Conservation (phyloP, 805 yeast species). For the Diddensiella transvaalensis region DNA sequence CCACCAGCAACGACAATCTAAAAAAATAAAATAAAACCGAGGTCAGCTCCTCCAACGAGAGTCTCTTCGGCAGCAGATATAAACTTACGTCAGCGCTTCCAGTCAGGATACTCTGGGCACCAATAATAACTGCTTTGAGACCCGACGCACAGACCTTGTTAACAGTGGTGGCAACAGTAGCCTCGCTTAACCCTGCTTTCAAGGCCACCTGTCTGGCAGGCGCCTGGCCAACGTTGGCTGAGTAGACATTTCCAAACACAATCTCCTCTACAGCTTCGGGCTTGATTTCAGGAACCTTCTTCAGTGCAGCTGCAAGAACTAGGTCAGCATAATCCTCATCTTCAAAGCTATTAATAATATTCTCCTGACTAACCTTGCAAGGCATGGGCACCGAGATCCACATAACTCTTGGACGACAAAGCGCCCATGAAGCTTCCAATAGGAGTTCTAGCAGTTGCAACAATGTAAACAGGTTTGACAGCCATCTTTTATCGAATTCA, state of each 20-base stretch:
- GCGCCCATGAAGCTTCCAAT: constrained; percentile 91
- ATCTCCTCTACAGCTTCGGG: constrained; percentile 82
- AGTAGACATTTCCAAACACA: constrained; percentile 86
- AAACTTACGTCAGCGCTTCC: constrained; percentile 66
- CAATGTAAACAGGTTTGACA: constrained; percentile 66
- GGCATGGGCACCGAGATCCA: constrained; percentile 89
- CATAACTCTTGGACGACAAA: constrained; percentile 67
- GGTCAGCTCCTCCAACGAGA: background rate
- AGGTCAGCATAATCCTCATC: too few relatives aligned
- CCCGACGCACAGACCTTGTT: constrained; percentile 99
- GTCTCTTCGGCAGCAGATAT: background rate
- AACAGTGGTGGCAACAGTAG: constrained; percentile 81
- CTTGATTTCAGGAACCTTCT: constrained; percentile 60
- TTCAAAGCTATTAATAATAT: too few relatives aligned
- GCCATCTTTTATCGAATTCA: background rate
- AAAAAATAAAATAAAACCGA: background rate
- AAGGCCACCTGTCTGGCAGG: constrained; percentile 98
- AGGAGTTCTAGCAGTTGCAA: constrained; percentile 90
- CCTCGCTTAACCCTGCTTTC: constrained; percentile 78
- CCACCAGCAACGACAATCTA: constrained; percentile 90
- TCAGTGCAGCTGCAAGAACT: constrained; percentile 58
- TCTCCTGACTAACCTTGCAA: constrained; percentile 46
- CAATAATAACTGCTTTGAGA: constrained; percentile 84
- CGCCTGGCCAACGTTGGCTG: constrained; percentile 93
- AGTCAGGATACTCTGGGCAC: constrained; percentile 82